Conservation (phyloP, 192 early-diverging fungal species). For the Funneliformis geosporum region DNA sequence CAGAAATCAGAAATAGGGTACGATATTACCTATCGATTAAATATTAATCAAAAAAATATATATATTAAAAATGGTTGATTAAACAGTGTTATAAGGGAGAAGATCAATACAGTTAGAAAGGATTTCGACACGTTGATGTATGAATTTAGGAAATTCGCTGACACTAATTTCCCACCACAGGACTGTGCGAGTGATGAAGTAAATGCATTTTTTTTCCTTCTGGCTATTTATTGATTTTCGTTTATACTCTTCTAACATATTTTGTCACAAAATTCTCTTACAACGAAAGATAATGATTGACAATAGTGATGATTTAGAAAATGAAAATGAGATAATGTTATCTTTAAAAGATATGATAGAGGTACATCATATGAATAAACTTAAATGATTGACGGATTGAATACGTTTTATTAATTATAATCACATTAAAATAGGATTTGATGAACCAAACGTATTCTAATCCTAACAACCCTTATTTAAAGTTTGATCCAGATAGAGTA, state of each 20-base stretch:
- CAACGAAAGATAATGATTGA: too few species aligned
- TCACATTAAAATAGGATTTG: conserved; percentile 40
- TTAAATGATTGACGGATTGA: neutral
- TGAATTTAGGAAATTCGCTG: neutral
- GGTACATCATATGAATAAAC: neutral
- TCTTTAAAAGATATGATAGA: neutral
- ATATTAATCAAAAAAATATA: neutral
- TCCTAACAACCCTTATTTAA: conserved; percentile 39
- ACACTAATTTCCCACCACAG: conserved; percentile 4
- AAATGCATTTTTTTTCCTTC: neutral
- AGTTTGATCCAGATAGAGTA: conserved; percentile 32
- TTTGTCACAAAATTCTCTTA: too few species aligned
- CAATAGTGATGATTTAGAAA: too few species aligned
- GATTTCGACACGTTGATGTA: neutral
- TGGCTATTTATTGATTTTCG: neutral
- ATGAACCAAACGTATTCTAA: conserved; percentile 43
- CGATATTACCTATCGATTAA: neutral
- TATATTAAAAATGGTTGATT: neutral
- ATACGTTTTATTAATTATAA: neutral
- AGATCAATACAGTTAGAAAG: neutral
- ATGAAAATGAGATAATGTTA: neutral
- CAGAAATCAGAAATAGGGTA: neutral
- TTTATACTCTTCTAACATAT: neutral
- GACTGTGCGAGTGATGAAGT: neutral
- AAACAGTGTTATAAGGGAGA: neutral